Base-by-base conservation (phyloP, 306 rosid species). In the Medicago lupulina region DNA sequence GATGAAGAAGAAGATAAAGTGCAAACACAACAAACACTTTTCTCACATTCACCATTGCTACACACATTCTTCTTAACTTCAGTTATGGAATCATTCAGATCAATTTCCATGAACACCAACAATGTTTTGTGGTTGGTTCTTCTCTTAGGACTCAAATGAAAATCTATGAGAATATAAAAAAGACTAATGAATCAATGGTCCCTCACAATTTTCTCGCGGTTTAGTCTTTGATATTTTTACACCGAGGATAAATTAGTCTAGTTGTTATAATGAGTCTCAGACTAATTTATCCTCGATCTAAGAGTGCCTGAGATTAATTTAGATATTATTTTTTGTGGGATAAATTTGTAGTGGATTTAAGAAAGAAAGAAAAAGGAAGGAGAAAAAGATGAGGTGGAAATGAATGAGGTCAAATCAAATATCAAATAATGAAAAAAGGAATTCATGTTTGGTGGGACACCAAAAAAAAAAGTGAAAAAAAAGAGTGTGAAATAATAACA, bases 51-150 rank as follows among this genome's bases (percentile, higher is more conserved):
- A 62, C 86, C 94, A 83, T 87, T 85, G 76, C 96, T 89, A 62
- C 21, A 53, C 59, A 67, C 87, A 79, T 77, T 51, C 87, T 91
- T 91, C 80, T 86, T 93, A 85, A 71, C 86, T 88, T 89, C 97
- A 76, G 70, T 74, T 86, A 80, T 91, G 77, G 87, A 85, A 89
- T 91, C 91, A 89, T 91, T 94, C 91, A 91, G 93, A 91, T 91
- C 96, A 94, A 94, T 90, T 91, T 91, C 98, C 98, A 94, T 94
- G 93, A 90, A 91, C 81, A 85, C 7, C 1, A 4, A 1, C 14
- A 87, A 81, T 80, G 17, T 53, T 57, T 25, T 23, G 51, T 58
- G 10, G 43, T 70, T 21, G 28, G 44, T 84, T n/a, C 34, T 49
- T 89, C 73, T 72, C 40, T 72, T 46, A 4, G 7, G 7, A 46